Percentiles rank a stretch among this genome's conserved stretches.
phyloP scores from a whole-genome alignment of 768 basidiomycete genomes.

The Macrolepiota dolichaula region DNA sequence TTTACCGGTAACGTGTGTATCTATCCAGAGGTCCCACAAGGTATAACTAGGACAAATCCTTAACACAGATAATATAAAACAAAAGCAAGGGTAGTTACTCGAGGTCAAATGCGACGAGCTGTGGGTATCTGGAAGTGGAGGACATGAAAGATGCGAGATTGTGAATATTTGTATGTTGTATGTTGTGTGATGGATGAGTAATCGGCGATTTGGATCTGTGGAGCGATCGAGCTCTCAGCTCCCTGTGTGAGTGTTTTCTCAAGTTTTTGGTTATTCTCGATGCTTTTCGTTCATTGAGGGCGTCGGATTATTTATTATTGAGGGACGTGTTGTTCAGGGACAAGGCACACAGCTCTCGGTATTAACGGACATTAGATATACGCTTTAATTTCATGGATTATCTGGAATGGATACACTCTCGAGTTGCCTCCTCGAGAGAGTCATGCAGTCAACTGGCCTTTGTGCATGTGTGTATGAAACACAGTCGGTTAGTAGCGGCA shows the following conservation, averaged over 20 bases:
- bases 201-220: not conserved
- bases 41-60: conserved; percentile 59
- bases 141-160: not conserved
- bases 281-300: too few species aligned
- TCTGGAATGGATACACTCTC: too few species aligned
- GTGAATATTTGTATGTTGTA: not conserved
- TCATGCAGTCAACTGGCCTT: too few species aligned
- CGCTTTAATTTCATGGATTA: too few species aligned
- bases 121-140: conserved; percentile 30
- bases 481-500: too few species aligned
- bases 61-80: conserved; percentile 1
- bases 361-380: too few species aligned
- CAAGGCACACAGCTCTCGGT: too few species aligned
- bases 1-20: conserved; percentile 66
- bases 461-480: too few species aligned
- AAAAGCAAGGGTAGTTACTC: conserved; percentile 43
- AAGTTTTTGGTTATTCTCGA: too few species aligned
- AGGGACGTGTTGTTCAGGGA: too few species aligned
- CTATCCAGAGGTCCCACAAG: conserved; percentile 86
- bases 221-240: not conserved
- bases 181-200: not conserved
- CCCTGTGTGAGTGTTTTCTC: not conserved
- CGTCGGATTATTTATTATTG: too few species aligned
- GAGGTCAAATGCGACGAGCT: conserved; percentile 76
- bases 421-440: too few species aligned